phyloP scores from a whole-genome alignment of 1,284 basidiomycete species.

The Irpex lacteus region DNA sequence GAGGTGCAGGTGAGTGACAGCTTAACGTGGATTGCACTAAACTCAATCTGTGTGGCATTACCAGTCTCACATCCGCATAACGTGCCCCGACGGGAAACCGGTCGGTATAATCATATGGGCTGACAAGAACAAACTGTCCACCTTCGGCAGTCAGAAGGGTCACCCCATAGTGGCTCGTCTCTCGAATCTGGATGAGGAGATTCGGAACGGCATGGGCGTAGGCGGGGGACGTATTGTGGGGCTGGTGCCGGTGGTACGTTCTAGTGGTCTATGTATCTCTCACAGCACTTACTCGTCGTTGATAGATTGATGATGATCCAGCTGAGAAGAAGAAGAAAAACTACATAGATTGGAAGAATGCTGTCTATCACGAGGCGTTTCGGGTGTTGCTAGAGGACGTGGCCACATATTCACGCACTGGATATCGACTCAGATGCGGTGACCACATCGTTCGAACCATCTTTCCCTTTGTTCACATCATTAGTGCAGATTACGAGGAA shows the following conservation, averaged over 20 bases:
- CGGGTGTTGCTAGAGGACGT: neutral
- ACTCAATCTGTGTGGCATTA: too few relatives aligned
- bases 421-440: neutral
- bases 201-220: constrained; percentile 33
- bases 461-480: constrained; percentile 3
- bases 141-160: constrained; percentile 37
- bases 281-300: neutral
- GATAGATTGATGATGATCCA: neutral
- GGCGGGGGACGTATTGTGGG: constrained; percentile 38
- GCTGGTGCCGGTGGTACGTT: constrained; percentile 38
- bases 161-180: constrained; percentile 38
- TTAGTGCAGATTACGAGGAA: constrained; percentile 19
- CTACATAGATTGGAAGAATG: constrained; percentile 1
- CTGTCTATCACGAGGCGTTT: neutral
- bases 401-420: neutral
- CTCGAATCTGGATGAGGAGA: constrained; percentile 33
- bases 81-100: constrained; percentile 15
- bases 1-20: constrained; percentile 25
- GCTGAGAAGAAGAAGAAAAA: neutral
- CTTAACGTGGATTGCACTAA: too few relatives aligned
- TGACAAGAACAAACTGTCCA: constrained; percentile 40
- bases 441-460: neutral
- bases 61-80: too few relatives aligned
- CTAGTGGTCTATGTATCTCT: neutral
- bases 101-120: constrained; percentile 36